These are phyloP conservation scores for Leucocoprinus birnbaumii DNA, from an alignment of 768 basidiomycete genomes.

Conservation along the genomic window DNA sequence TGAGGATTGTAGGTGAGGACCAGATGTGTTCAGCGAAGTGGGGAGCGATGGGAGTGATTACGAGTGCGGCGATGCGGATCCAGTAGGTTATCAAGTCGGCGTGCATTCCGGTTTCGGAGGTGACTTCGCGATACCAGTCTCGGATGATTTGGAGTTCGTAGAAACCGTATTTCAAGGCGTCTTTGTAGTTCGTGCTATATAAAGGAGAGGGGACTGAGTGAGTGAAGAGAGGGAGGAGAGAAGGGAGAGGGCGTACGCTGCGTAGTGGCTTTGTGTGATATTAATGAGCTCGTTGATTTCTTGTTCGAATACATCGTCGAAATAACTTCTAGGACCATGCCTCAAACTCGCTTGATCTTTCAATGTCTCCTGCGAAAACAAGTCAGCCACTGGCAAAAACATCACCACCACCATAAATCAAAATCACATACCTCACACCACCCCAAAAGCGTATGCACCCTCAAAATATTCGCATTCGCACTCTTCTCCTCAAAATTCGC, in stretches of 20 bases:
- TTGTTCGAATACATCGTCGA: conserved; percentile 88
- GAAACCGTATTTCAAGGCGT: conserved; percentile 92
- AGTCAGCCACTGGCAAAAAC: conserved; percentile 10
- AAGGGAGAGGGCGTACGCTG: conserved; percentile 53
- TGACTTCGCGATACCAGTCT: conserved; percentile 96
- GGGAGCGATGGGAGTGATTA: conserved; percentile 85
- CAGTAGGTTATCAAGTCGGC: conserved; percentile 80
- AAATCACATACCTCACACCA: conserved; percentile 77
- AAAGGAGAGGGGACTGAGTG: neutral
- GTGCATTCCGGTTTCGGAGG: conserved; percentile 89
- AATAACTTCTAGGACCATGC: conserved; percentile 72
- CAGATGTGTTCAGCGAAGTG: conserved; percentile 95
- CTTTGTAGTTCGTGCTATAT: conserved; percentile 87
- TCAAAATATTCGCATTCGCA: conserved; percentile 94
- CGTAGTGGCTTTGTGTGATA: conserved; percentile 77
- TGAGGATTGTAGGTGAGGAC: conserved; percentile 56
- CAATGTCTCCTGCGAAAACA: conserved; percentile 64
- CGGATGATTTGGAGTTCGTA: conserved; percentile 91
- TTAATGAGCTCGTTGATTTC: conserved; percentile 88
- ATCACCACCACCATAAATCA: neutral
- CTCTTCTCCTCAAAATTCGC: conserved; percentile 99
- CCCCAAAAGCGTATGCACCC: conserved; percentile 83
- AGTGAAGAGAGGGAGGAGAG: neutral
- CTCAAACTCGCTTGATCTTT: conserved; percentile 71
- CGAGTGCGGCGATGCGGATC: conserved; percentile 77